These are phyloP conservation scores for Diaporthe amygdali DNA, from an alignment of 2,329 filamentous ascomycete genomes.

Conservation along the genomic window DNA sequence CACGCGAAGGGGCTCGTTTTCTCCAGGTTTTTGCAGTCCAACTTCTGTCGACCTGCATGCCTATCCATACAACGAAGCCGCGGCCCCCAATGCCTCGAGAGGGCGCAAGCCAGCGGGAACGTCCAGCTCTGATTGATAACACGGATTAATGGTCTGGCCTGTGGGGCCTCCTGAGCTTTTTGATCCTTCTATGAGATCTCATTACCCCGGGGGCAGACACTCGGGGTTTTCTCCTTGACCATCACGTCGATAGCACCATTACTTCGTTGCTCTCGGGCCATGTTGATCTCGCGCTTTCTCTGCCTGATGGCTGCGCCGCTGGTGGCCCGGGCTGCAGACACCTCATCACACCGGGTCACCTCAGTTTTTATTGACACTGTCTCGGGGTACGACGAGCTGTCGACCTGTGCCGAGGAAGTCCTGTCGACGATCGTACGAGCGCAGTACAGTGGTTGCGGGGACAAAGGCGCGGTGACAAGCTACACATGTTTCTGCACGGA, in stretches of 20 bases:
- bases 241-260: background rate
- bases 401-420: slow-evolving; percentile 25
- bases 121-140: slow-evolving; percentile 1
- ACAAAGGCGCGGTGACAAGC: slow-evolving; percentile 25
- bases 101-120: slow-evolving; percentile 5
- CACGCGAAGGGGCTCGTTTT: background rate
- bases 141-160: background rate
- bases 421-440: slow-evolving; percentile 26
- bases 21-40: background rate
- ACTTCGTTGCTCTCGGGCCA: background rate
- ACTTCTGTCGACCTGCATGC: background rate
- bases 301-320: background rate
- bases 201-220: background rate
- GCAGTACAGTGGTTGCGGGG: slow-evolving; percentile 27
- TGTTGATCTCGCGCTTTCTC: background rate
- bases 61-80: background rate
- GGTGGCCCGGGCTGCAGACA: background rate
- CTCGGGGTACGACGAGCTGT: slow-evolving; percentile 18
- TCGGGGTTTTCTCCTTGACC: background rate
- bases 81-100: background rate
- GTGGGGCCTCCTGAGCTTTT: background rate
- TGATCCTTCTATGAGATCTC: slow-evolving; percentile 2
- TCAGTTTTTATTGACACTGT: slow-evolving; percentile 6
- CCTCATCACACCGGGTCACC: background rate
- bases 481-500: slow-evolving; percentile 28